Conservation (phyloP, 2,329 filamentous ascomycete genomes). For the Cladorrhinum sp. region DNA sequence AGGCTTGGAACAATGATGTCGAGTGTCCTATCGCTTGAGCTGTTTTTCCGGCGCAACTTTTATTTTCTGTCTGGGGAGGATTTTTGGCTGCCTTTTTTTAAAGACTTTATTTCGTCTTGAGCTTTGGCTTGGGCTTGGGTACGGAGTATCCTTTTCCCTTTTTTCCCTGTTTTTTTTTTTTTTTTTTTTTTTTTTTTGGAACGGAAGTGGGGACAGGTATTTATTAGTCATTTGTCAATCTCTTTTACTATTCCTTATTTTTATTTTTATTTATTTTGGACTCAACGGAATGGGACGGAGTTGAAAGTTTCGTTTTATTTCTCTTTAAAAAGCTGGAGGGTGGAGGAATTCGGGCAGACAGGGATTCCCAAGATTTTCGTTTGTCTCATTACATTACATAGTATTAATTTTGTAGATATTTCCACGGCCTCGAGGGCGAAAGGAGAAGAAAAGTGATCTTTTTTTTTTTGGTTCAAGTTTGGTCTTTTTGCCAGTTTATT, state of each 20-base stretch:
- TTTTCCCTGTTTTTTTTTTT: too few species aligned
- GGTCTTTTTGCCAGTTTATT: background rate
- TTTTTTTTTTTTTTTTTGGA: too few species aligned
- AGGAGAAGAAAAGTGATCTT: background rate
- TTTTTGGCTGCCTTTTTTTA: too few species aligned
- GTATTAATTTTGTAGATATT: background rate
- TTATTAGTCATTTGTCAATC: too few species aligned
- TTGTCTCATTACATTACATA: background rate
- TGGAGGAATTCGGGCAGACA: background rate
- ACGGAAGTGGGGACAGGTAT: too few species aligned
- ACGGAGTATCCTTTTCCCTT: too few species aligned
- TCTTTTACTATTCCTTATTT: too few species aligned
- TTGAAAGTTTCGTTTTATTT: too few species aligned
- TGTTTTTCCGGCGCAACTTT: background rate
- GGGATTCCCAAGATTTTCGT: background rate
- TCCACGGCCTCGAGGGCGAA: background rate
- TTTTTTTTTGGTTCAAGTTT: background rate
- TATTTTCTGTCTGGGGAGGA: background rate
- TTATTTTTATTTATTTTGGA: too few species aligned
- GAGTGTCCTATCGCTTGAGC: background rate
- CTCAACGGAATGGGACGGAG: too few species aligned
- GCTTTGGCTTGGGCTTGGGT: too few species aligned
- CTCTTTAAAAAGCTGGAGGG: background rate
- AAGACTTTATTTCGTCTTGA: too few species aligned
- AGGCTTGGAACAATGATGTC: conserved; percentile 20